Percentiles rank a stretch among this genome's conserved stretches.
Evolutionary conservation across 2,329 filamentous ascomycete genomes (phyloP).

Genomic region (Blastomyces percursus): DNA sequence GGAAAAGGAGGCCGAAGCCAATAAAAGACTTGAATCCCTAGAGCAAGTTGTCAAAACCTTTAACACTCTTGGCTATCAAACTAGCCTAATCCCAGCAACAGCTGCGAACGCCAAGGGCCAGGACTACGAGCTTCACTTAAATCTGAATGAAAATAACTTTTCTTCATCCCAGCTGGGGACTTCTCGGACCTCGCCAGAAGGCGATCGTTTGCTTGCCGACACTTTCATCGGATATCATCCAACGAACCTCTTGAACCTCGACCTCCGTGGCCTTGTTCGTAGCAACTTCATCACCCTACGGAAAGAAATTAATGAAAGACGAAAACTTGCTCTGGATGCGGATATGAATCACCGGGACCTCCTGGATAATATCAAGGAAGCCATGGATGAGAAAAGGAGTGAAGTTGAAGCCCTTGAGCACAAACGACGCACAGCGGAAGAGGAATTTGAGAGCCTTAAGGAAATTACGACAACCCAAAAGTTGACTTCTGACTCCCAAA

Average conservation of each 20-base stretch:
- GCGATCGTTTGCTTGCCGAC: constrained; percentile 72
- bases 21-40: constrained; percentile 77
- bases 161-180: constrained; percentile 48
- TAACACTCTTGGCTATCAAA: constrained; percentile 90
- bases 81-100: constrained; percentile 73
- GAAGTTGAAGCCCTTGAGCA: constrained; percentile 90
- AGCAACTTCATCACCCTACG: constrained; percentile 64
- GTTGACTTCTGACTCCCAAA: constrained; percentile 78
- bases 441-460: constrained; percentile 88
- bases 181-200: constrained; percentile 41
- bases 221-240: constrained; percentile 79
- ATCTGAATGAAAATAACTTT: constrained; percentile 73
- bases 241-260: constrained; percentile 75
- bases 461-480: constrained; percentile 81
- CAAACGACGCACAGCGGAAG: constrained; percentile 73
- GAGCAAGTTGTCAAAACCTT: constrained; percentile 81
- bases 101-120: constrained; percentile 75
- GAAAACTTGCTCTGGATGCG: constrained; percentile 68
- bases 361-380: constrained; percentile 88
- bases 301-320: constrained; percentile 85
- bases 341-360: constrained; percentile 94
- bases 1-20: constrained; percentile 82
- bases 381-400: constrained; percentile 86
- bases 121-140: constrained; percentile 74
- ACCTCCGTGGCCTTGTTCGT: constrained; percentile 74